These are phyloP conservation scores for Withania somnifera DNA, from an alignment of 305 asterid species.

Conservation along the genomic window DNA sequence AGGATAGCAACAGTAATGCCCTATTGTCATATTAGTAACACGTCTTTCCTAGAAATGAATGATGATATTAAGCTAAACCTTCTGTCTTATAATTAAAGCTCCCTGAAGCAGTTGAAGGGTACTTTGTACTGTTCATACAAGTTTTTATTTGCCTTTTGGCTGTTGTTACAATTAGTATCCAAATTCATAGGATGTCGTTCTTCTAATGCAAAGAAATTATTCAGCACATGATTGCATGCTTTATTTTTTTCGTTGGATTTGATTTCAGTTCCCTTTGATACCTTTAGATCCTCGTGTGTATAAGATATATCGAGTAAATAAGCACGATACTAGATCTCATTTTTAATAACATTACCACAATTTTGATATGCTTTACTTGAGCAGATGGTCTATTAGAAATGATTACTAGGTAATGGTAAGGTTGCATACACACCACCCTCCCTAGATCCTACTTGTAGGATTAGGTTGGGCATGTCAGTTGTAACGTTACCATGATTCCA, in stretches of 20 bases:
- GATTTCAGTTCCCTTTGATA: not conserved
- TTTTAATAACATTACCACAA: too few species aligned
- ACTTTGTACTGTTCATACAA: not conserved
- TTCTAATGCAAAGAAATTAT: not conserved
- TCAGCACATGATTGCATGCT: not conserved
- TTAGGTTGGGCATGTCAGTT: too few species aligned
- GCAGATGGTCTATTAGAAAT: too few species aligned
- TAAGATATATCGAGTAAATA: not conserved
- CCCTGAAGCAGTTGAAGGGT: conserved; percentile 1
- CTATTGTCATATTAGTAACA: not conserved
- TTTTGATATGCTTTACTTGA: not conserved
- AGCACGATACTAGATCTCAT: not conserved
- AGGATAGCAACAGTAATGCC: not conserved
- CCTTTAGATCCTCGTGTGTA: not conserved
- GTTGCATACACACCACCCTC: too few species aligned
- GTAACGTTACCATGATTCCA: not conserved
- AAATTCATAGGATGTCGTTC: not conserved
- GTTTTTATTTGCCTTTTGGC: not conserved
- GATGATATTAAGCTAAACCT: not conserved
- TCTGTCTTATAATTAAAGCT: not conserved
- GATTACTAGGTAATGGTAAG: too few species aligned
- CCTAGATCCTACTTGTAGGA: too few species aligned
- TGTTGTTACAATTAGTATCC: not conserved
- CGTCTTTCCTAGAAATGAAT: not conserved
- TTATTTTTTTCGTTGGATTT: not conserved